These are phyloP conservation scores for Sporothrix protearum DNA, from an alignment of 2,329 filamentous ascomycete genomes.

Conservation along the genomic window DNA sequence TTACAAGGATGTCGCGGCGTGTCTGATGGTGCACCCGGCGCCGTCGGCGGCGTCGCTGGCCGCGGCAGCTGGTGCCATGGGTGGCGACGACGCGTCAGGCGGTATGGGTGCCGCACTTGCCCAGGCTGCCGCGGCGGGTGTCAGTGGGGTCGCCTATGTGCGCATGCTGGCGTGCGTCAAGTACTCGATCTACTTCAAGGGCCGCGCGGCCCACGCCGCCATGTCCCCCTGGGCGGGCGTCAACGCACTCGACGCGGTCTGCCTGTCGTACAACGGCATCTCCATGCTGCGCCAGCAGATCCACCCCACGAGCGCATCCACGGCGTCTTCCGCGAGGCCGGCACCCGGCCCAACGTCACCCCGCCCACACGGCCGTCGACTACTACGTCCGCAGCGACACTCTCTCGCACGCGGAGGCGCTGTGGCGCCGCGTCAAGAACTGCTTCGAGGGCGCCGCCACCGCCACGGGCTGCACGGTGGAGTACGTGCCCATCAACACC, in stretches of 20 bases:
- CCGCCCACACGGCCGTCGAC: conserved; percentile 39
- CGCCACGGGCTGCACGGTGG: conserved; percentile 36
- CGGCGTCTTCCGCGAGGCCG: conserved; percentile 43
- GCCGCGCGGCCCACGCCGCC: conserved; percentile 45
- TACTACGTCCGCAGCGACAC: conserved; percentile 46
- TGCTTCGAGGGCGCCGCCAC: conserved; percentile 40
- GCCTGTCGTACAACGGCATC: conserved; percentile 39
- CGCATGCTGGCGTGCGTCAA: conserved; percentile 30
- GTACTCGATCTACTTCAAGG: conserved; percentile 39
- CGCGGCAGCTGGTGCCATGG: background rate
- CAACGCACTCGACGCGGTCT: conserved; percentile 48
- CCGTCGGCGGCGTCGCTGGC: conserved; percentile 20
- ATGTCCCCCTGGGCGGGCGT: conserved; percentile 45
- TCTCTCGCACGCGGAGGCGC: conserved; percentile 34
- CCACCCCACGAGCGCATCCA: conserved; percentile 47
- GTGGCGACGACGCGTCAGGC: background rate
- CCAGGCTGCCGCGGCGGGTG: background rate
- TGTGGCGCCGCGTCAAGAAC: conserved; percentile 34
- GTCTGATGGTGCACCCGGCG: conserved; percentile 42
- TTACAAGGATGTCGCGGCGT: conserved; percentile 38
- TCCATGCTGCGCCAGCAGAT: conserved; percentile 48
- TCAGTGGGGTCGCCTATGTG: conserved; percentile 27
- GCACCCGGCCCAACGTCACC: conserved; percentile 40
- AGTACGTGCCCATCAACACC: conserved; percentile 33
- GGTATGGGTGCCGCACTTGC: conserved; percentile 22